Base-by-base conservation (phyloP, 768 basidiomycete species). In the Xerocomus brunneocitrinus region DNA sequence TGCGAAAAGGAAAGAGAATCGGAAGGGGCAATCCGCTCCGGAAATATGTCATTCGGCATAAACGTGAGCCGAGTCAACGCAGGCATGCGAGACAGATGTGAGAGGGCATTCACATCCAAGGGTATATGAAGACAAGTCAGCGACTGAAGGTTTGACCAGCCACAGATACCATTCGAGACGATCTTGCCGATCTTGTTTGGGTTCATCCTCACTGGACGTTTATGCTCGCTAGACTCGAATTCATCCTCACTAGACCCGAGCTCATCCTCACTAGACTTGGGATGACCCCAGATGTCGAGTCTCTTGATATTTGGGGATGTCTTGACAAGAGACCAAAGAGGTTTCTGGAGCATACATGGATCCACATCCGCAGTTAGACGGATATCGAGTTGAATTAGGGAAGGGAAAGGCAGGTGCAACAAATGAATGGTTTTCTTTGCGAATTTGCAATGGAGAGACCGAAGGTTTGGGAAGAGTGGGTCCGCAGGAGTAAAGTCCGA, bases 381-480 rank as follows among this genome's bases (percentile, higher is more conserved):
- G 34, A 35, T 25, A 2, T 8, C 2, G 13, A 47, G 46, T 3
- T 5, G 7, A 25, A 24, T 5, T 7, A 49, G 5, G 38, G 47
- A 49, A 7, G 47, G 47, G 19, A 49, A 49, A 22, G 36, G 28
- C 12, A 30, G 48, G 3, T 14, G n/a, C 28, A 40, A 24, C 4
- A 49, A 22, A 16, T 27, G 38, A 5, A 30, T 22, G n/a, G n/a
- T 12, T 12, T 49, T n/a, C 14, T 28, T 27, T 35, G 5, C 6
- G 12, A 19, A 16, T 4, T 10, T 9, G 8, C 8, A 16, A 30
- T 7, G 19, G 22, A 56, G 5, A 16, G 36, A 34, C 5, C 34
- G 42, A 13, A 58, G 36, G n/a, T 46, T 58, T 8, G 46, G 43
- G 8, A 58, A 49, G 47, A 58, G 56, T 3, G 39, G 30, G 1